Base-by-base conservation (phyloP, 257 asterid genomes). In the Rubia yunnanensis region DNA sequence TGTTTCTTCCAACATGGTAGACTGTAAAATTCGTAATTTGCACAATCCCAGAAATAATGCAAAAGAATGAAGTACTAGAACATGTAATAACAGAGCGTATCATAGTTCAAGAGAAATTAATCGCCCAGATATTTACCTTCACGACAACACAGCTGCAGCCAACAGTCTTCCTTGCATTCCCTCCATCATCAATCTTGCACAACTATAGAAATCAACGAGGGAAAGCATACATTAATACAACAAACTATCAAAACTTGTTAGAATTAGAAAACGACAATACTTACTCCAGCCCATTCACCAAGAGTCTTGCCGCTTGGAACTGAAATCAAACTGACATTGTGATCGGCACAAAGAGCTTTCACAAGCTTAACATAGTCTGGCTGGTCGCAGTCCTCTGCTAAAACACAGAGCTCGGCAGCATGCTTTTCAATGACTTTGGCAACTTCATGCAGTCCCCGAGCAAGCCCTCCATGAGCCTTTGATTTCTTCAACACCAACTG, bases 251-350 rank as follows among this genome's bases (percentile, higher is more conserved):
- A 44, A 0, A 26, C 22, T 64, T n/a, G n/a, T 15, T 18, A 28
- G n/a, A 18, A 18, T 13, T 10, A 48, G 1, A 11, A 23, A 26
- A 1, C 2, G 44, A 44, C 10, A 30, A 46, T 49, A 78, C 91
- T 79, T 81, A 86, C 94, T 26, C 94, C 91, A 64, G 80, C 77
- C 96, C 94, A 88, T 73, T 88, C 94, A 11, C 91, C 94, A 3
- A 85, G 88, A 64, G 88, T 85, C 77, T 88, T 88, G 59, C 94
- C 87, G 73, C 68, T 82, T 7, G 94, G 88, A 28, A 85, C 89
- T 0, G 89, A 77, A 3, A 85, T 82, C 81, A 84, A 80, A 72
- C 76, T 82, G 55, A 85, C 86, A 57, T 85, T 86, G 68, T 88
- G 88, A 63, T 88, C 91, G 60, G 86, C 88, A 67, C 94, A 82